A percentile compares a stretch with the other conserved stretches of the same genome.
These are phyloP conservation scores for Penicillium sp. DNA, from an alignment of 2,329 filamentous ascomycete genomes.

Conservation along the genomic window DNA sequence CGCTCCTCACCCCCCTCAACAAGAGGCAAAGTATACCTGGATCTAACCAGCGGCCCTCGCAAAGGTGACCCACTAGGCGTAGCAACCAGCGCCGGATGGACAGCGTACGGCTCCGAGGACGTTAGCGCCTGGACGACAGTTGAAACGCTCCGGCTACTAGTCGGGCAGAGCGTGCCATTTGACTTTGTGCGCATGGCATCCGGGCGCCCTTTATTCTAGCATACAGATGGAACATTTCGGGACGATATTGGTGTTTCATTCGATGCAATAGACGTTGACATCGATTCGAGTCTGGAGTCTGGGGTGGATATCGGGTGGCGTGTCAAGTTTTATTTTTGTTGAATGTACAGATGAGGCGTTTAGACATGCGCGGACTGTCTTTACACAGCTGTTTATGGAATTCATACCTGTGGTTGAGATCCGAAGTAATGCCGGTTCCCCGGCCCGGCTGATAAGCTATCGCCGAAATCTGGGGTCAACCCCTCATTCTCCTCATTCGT, in stretches of 20 bases:
- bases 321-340: neutral
- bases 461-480: constrained; percentile 18
- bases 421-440: neutral
- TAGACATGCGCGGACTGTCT: neutral
- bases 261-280: constrained; percentile 11
- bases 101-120: constrained; percentile 74
- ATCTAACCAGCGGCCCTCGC: constrained; percentile 67
- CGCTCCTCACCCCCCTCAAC: constrained; percentile 36
- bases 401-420: no score
- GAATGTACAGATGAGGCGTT: neutral
- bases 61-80: constrained; percentile 68
- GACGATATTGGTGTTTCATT: neutral
- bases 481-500: constrained; percentile 6
- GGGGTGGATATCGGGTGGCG: neutral
- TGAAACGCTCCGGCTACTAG: constrained; percentile 72
- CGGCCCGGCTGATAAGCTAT: constrained; percentile 9
- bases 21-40: constrained; percentile 70
- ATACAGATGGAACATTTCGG: neutral
- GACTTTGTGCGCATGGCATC: constrained; percentile 78
- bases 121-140: constrained; percentile 82
- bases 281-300: constrained; percentile 1
- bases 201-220: constrained; percentile 54
- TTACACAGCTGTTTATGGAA: neutral
- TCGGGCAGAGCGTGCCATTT: constrained; percentile 83
- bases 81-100: constrained; percentile 73